These are phyloP conservation scores for Leptodermis oblonga DNA, from an alignment of 257 asterid genomes.

Conservation along the genomic window DNA sequence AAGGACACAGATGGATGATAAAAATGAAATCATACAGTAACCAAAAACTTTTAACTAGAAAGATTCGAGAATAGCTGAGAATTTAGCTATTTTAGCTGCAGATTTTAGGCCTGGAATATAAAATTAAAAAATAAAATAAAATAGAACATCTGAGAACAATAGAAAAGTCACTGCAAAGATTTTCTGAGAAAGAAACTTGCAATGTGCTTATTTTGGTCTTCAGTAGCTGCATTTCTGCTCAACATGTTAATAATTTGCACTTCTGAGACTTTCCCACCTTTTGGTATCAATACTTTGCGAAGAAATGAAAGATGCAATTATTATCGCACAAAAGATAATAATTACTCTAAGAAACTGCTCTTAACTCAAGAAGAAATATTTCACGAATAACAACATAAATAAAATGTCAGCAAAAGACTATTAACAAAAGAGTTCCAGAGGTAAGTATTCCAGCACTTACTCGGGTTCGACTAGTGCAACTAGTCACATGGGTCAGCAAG, in stretches of 20 bases:
- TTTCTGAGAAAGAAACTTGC: not conserved
- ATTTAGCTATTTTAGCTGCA: not conserved
- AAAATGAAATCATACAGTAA: not conserved
- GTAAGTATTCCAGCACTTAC: slow-evolving; percentile 44
- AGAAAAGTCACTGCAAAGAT: not conserved
- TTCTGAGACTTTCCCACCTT: not conserved
- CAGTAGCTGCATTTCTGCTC: not conserved
- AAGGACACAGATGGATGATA: not conserved
- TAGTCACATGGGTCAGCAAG: slow-evolving; percentile 87
- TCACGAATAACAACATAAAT: not conserved
- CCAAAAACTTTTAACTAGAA: not conserved
- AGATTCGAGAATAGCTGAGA: not conserved
- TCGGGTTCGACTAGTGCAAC: slow-evolving; percentile 75
- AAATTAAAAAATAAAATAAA: no score
- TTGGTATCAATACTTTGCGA: not conserved
- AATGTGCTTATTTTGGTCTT: not conserved
- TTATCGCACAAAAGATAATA: not conserved
- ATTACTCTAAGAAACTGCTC: not conserved
- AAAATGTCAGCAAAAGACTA: not conserved
- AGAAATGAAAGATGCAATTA: not conserved
- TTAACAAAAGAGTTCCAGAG: slow-evolving; percentile 6
- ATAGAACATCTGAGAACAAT: not conserved
- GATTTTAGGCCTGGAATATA: not conserved
- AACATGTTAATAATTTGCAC: not conserved
- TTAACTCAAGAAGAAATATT: not conserved